These are phyloP conservation scores for Fusarium sp. DNA, from an alignment of 2,329 filamentous ascomycete genomes.

Conservation along the genomic window DNA sequence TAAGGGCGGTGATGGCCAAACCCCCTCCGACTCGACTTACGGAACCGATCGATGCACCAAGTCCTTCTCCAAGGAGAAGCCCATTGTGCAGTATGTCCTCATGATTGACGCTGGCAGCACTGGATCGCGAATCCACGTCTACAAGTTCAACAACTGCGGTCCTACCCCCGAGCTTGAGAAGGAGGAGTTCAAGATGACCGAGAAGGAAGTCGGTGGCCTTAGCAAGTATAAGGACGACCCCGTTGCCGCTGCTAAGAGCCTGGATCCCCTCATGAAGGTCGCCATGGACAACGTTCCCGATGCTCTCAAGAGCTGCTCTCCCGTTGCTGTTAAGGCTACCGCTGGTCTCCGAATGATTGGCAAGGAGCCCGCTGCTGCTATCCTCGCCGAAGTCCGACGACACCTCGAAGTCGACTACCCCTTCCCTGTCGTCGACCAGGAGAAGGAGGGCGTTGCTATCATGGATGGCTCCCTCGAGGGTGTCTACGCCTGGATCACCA, in stretches of 20 bases:
- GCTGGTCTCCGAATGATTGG: conserved; percentile 92
- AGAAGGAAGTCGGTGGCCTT: conserved; percentile 84
- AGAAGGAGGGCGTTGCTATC: conserved; percentile 89
- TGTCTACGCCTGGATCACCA: conserved; percentile 99
- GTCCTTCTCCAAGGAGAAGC: conserved; percentile 88
- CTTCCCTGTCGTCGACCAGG: conserved; percentile 90
- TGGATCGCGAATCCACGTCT: conserved; percentile 97
- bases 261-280: conserved; percentile 88
- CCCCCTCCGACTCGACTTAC: conserved; percentile 70
- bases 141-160: conserved; percentile 99
- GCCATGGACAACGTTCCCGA: conserved; percentile 89
- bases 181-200: conserved; percentile 94
- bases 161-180: conserved; percentile 92
- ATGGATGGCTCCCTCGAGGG: conserved; percentile 99
- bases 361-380: conserved; percentile 81
- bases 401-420: conserved; percentile 91
- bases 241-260: conserved; percentile 86
- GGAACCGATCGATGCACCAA: conserved; percentile 82
- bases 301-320: conserved; percentile 89
- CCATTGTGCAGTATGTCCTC: conserved; percentile 95
- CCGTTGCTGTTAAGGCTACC: conserved; percentile 97
- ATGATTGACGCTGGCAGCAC: conserved; percentile 99
- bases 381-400: conserved; percentile 84
- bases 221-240: conserved; percentile 91
- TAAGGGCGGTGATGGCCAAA: conserved; percentile 59